Evolutionary conservation across 1,139 yeast genomes (phyloP), one percentile per base, ranked within the genome.

Genomic region (Zygosaccharomyces sapae): DNA sequence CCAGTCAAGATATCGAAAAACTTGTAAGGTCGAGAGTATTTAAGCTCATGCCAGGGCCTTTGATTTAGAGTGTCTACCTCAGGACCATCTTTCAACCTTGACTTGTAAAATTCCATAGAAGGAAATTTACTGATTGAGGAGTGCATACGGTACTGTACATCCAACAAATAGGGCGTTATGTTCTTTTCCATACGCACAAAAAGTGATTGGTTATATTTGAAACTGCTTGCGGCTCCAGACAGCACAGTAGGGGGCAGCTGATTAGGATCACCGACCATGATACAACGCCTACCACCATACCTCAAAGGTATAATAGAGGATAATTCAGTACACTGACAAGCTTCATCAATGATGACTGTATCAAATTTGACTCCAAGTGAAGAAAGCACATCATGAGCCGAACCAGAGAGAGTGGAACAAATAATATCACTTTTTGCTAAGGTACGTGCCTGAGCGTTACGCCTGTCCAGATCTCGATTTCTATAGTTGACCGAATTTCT

Each of bases 251-350:
- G 99, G 0, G 98, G 99, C 53, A 94, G 75, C 70, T 94, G 99
- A 63, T 92, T 90, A 2, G 98, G 98, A 71, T 94, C 99, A 62
- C 99, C 99, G 44, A 94, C 99, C 96, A 94, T 87, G 43, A 94
- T 84, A 70, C 97, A 90, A 48, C 82, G 81, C 53, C 77, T 81
- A 59, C 96, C 87, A 1, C 98, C 98, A 65, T 90, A 94, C 61
- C 96, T 75, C 55, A 94, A 73, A 0, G 99, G 99, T 59, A 92
- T 92, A 29, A 94, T 76, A 0, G 96, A 87, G 8, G 96, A 87
- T 38, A 92, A 66, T 63, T 94, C 99, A 41, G 94, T 92, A 79
- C 96, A 86, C 66, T 94, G 99, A 61, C 97, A 95, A 1, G 98
- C 98, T 67, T 94, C 99, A 72, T 94, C 99, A 55, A 94, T 83